Base-by-base conservation (phyloP, 2,329 filamentous ascomycete species). In the Fusarium torulosum region DNA sequence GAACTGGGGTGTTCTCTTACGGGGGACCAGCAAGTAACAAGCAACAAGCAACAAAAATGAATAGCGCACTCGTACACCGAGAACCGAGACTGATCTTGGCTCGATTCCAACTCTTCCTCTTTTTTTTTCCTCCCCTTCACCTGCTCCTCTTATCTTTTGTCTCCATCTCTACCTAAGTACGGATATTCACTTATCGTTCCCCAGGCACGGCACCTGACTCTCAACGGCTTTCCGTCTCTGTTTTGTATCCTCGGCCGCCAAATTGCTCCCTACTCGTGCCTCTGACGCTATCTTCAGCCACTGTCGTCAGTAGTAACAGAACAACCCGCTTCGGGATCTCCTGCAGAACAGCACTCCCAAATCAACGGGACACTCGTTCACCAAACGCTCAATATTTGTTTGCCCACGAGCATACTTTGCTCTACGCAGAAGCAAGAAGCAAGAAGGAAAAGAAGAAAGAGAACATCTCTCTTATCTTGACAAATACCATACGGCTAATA, bases 251-350 rank as follows among this genome's bases (percentile, higher is more conserved):
- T 35, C 46, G 46, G 47, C 50, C 53, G 31, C 10, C 52, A 45
- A 67, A 66, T 63, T 69, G 38, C 42, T 37, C 59, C 54, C 66
- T 63, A 46, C 10, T 52, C 57, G 63, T 60, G 44, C 65, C 49
- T 66, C 65, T 51, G 59, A 60, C 65, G 67, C 70, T 71, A 72
- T 62, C 61, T 35, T 59, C 66, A 73, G 71, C 71, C 71, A 73
- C 71, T 67, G 55, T 72, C 71, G 71, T 73, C 71, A 73, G 68
- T 72, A 49, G 65, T 73, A 64, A 63, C 66, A 73, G 63, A 66
- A 38, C 56, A 65, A 33, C 59, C 59, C 50, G 52, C 57, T 59
- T 71, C 71, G 71, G 71, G 71, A 63, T 72, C 71, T 71, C 71
- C 71, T 70, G 67, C 69, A 63, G 60, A 69, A 47, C 69, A 53